Evolutionary conservation across 768 basidiomycete genomes (phyloP), one percentile per base, ranked within the genome.

Genomic region (Phaeolepiota aurea): DNA sequence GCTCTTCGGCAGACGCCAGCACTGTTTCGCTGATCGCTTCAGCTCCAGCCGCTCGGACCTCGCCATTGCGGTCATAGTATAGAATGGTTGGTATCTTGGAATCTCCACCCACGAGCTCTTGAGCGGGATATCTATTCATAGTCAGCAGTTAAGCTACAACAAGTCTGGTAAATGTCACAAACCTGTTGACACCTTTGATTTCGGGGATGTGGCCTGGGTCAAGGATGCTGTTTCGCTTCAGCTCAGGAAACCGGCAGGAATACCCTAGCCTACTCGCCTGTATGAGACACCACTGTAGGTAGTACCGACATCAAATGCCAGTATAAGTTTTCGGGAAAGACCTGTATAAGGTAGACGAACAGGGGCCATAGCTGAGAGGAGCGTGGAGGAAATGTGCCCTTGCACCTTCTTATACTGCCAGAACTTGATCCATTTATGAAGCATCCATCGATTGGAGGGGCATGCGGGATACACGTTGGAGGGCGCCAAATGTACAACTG

Each of bases 81-180:
- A 76, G 42, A 20, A 72, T 54, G 0, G 71, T 68, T 0, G 70
- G 73, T 30, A 76, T 69, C 44, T 73, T 76, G 16, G 60, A 65
- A 39, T 72, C 65, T 3, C 68, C 65, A 2, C 65, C 66, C 12
- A 63, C 54, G 3, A 62, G 55, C n/a, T 69, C 65, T 42, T 71
- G 70, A 1, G 62, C 64, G 4, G 71, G 74, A 42, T 63, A 73
- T 42, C 73, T 74, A 15, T n/a, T n/a, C n/a, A n/a, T n/a, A n/a
- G n/a, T n/a, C n/a, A n/a, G n/a, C n/a, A n/a, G n/a, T n/a, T n/a
- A n/a, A n/a, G n/a, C n/a, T n/a, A n/a, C n/a, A n/a, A n/a, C n/a
- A n/a, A n/a, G n/a, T n/a, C n/a, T n/a, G n/a, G n/a, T n/a, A n/a
- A n/a, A n/a, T n/a, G n/a, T n/a, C n/a, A 12, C 42, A 21, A 46